Evolutionary conservation across 495 filamentous ascomycete species (phyloP).

Genomic region (Parachaetomium inaequale): DNA sequence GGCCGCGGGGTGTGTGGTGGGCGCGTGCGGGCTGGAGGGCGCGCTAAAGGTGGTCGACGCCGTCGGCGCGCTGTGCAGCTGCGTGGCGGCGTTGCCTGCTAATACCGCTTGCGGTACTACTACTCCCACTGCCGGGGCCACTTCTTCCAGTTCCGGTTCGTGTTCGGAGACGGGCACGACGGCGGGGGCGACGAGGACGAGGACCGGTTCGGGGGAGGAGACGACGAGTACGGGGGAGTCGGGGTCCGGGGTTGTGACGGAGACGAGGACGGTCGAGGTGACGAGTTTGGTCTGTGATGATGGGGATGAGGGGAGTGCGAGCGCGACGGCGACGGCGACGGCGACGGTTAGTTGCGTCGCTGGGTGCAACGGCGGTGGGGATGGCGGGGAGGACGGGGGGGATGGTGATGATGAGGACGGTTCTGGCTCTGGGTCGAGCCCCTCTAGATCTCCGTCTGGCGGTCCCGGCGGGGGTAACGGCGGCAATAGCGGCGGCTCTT

Average conservation of each 20-base stretch:
- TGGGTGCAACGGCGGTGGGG: background rate
- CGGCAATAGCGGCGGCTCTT: background rate
- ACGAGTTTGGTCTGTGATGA: background rate
- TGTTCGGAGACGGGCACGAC: too few species aligned
- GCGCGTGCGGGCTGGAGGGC: background rate
- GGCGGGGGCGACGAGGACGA: too few species aligned
- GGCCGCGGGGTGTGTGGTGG: constrained; percentile 1
- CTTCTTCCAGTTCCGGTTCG: too few species aligned
- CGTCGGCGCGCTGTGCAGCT: background rate
- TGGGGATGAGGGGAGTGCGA: background rate
- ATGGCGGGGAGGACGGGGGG: background rate
- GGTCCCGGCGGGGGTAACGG: background rate
- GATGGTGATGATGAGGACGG: background rate
- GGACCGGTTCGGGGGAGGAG: too few species aligned
- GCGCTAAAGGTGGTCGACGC: background rate
- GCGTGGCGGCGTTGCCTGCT: constrained; percentile 1
- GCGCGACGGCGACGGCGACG: too few species aligned
- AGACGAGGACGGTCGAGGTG: background rate
- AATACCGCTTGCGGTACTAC: too few species aligned
- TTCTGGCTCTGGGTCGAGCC: background rate
- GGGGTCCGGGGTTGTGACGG: background rate
- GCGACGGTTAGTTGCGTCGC: too few species aligned
- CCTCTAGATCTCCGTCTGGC: background rate
- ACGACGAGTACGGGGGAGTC: background rate
- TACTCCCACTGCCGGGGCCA: too few species aligned